Conservation (phyloP, 768 basidiomycete species). For the Leucogyrophana mollusca region DNA sequence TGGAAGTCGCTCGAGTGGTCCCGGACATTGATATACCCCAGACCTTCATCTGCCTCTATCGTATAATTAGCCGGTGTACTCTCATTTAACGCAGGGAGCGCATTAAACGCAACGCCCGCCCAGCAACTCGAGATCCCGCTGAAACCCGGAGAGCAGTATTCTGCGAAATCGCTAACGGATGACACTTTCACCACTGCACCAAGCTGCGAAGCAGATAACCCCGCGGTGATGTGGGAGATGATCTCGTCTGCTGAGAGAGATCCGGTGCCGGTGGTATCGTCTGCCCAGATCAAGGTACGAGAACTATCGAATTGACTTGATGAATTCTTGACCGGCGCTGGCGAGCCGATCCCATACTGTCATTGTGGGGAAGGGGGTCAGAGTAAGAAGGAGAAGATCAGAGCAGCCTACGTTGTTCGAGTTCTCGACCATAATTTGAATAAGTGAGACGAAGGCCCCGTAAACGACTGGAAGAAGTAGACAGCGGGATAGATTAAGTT, state of each 20-base stretch:
- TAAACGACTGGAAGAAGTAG: slow-evolving; percentile 64
- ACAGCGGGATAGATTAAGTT: slow-evolving; percentile 63
- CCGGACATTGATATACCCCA: slow-evolving; percentile 59
- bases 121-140: slow-evolving; percentile 68
- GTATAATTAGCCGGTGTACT: slow-evolving; percentile 52
- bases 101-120: slow-evolving; percentile 61
- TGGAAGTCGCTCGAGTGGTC: slow-evolving; percentile 64
- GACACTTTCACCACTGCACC: slow-evolving; percentile 47
- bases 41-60: slow-evolving; percentile 57
- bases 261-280: slow-evolving; percentile 57
- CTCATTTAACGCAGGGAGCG: slow-evolving; percentile 41
- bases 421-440: too few relatives aligned
- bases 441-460: slow-evolving; percentile 30
- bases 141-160: slow-evolving; percentile 71
- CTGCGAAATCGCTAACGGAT: slow-evolving; percentile 47
- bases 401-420: slow-evolving; percentile 46
- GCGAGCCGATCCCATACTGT: slow-evolving; percentile 62
- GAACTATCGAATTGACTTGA: slow-evolving; percentile 51
- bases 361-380: neutral
- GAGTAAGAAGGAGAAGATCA: neutral
- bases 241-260: slow-evolving; percentile 56
- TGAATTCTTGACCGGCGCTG: slow-evolving; percentile 48
- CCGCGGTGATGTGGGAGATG: slow-evolving; percentile 57
- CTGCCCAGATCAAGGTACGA: slow-evolving; percentile 62
- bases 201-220: slow-evolving; percentile 50